These are phyloP conservation scores for Cyathus striatus DNA, from an alignment of 768 basidiomycete species.

Conservation along the genomic window DNA sequence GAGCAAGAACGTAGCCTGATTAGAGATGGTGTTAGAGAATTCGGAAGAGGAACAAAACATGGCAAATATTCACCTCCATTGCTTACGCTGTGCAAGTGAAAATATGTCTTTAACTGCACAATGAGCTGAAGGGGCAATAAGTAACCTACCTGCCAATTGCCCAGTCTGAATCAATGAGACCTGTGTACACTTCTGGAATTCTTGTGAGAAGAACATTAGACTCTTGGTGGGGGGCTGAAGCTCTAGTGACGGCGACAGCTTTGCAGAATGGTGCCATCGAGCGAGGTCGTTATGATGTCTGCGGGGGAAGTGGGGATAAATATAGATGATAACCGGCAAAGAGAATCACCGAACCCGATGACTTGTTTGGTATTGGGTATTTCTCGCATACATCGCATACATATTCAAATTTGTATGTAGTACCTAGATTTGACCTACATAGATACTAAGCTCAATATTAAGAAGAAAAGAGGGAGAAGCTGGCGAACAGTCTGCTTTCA, in stretches of 20 bases:
- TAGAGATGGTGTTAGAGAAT: background rate
- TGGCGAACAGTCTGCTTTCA: too few relatives aligned
- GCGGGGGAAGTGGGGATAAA: too few relatives aligned
- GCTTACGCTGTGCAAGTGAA: constrained; percentile 30
- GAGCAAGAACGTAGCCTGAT: constrained; percentile 54
- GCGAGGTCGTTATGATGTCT: too few relatives aligned
- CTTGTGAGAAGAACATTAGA: background rate
- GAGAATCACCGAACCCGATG: too few relatives aligned
- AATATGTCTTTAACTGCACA: constrained; percentile 2
- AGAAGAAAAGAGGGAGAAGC: too few relatives aligned
- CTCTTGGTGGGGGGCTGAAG: constrained; percentile 1
- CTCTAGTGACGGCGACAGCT: constrained; percentile 28
- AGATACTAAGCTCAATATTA: too few relatives aligned
- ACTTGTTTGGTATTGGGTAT: too few relatives aligned
- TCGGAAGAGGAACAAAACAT: background rate
- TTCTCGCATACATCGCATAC: too few relatives aligned
- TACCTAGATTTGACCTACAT: too few relatives aligned
- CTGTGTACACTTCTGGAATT: constrained; percentile 20
- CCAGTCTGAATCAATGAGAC: constrained; percentile 44
- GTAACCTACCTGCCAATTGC: constrained; percentile 34
- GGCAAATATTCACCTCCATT: constrained; percentile 44
- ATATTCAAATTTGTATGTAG: too few relatives aligned
- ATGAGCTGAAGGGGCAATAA: background rate
- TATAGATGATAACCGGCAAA: too few relatives aligned
- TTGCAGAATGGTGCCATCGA: constrained; percentile 35